A percentile compares a stretch with the other conserved stretches of the same genome.
Evolutionary conservation across 1,139 yeast genomes (phyloP).

Genomic region (Entelexis paramagnoliae): DNA sequence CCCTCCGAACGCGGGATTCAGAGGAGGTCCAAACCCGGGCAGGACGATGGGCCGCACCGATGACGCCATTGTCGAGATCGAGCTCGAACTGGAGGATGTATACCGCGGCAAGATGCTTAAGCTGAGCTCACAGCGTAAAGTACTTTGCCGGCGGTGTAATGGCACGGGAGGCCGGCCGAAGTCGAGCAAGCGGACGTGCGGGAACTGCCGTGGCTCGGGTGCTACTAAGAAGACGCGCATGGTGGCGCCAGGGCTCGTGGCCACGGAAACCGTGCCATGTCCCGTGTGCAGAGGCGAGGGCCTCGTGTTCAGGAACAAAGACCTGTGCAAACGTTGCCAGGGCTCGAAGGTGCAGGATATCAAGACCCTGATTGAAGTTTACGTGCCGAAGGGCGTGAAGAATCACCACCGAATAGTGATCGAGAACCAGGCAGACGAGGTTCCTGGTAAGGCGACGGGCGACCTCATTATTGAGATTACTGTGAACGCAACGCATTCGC

Average conservation of each 20-base stretch:
- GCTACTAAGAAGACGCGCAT: conserved; percentile 48
- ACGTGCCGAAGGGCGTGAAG: conserved; percentile 60
- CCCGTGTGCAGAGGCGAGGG: conserved; percentile 67
- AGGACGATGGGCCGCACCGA: conserved; percentile 37
- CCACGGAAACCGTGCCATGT: conserved; percentile 57
- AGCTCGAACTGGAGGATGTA: conserved; percentile 61
- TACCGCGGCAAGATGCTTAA: conserved; percentile 75
- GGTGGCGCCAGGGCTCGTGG: conserved; percentile 67
- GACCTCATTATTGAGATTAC: conserved; percentile 57
- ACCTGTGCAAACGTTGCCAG: conserved; percentile 64
- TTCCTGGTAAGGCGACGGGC: conserved; percentile 58
- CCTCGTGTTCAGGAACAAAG: conserved; percentile 48
- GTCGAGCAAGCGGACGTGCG: conserved; percentile 51
- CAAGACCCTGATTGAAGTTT: conserved; percentile 66
- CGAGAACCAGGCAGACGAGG: conserved; percentile 67
- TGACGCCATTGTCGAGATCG: conserved; percentile 57
- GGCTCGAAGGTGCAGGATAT: conserved; percentile 59
- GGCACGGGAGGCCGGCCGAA: conserved; percentile 64
- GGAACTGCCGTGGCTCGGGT: conserved; percentile 67
- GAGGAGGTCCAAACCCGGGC: neutral
- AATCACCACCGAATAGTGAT: conserved; percentile 53
- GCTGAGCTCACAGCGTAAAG: conserved; percentile 61
- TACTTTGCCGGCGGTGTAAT: conserved; percentile 58
- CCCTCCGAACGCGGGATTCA: neutral
- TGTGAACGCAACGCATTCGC: conserved; percentile 36